Evolutionary conservation across 441 rosid genomes (phyloP).

Genomic region (Capsella rubella): DNA sequence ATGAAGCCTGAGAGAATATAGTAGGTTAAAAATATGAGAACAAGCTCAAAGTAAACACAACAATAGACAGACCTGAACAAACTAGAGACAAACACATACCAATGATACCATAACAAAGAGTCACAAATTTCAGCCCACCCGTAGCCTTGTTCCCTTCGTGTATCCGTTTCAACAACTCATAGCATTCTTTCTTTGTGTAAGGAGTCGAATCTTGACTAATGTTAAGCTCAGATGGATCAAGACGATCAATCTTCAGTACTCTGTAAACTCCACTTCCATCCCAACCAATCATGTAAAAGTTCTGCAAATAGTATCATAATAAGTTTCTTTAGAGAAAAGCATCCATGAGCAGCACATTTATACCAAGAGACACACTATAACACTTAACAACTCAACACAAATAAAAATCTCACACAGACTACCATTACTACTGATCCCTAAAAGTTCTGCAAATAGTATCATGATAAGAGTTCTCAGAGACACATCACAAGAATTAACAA

Average conservation of each 20-base stretch:
- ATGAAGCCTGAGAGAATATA: slow-evolving; percentile 67
- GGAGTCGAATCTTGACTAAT: slow-evolving; percentile 80
- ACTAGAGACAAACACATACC: slow-evolving; percentile 57
- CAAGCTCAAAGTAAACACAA: slow-evolving; percentile 8
- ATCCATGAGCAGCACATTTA: too few relatives aligned
- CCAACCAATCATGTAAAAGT: slow-evolving; percentile 94
- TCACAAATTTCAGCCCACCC: slow-evolving; percentile 84
- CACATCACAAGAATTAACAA: not conserved
- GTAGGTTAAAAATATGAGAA: slow-evolving; percentile 9
- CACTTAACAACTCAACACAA: not conserved
- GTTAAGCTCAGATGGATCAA: slow-evolving; percentile 74
- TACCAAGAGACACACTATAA: not conserved
- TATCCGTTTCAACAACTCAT: slow-evolving; percentile 77
- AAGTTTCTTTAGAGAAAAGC: not conserved
- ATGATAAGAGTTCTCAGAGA: not conserved
- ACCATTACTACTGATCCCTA: not conserved
- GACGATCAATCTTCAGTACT: slow-evolving; percentile 86
- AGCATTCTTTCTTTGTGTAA: slow-evolving; percentile 74
- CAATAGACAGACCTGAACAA: not conserved
- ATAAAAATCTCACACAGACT: not conserved
- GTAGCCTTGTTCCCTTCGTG: slow-evolving; percentile 90
- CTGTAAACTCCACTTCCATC: slow-evolving; percentile 85
- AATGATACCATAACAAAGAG: slow-evolving; percentile 89
- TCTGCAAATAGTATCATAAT: slow-evolving; percentile 45
- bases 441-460: too few relatives aligned